Evolutionary conservation across 2,329 filamentous ascomycete genomes (phyloP), one percentile per base, ranked within the genome.

Genomic region (Rhynchosporium agropyri): DNA sequence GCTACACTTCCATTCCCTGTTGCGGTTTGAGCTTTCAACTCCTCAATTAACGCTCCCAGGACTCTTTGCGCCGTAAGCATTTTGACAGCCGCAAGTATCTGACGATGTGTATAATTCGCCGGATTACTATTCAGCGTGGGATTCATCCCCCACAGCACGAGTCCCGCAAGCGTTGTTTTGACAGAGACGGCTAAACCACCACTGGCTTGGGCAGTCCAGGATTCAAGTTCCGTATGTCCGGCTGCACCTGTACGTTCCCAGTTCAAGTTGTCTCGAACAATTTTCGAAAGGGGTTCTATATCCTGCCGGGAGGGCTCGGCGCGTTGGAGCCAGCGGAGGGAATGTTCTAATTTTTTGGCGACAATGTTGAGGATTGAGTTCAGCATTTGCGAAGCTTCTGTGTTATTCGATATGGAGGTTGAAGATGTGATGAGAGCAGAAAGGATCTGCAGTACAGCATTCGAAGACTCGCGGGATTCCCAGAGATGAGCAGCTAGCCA

Each of bases 401-500:
- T 68, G 29, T 71, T 73, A 40, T 83, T 84, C 0, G 89, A 90
- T 51, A 89, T 88, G 6, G 88, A 87, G 36, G 83, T 84, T 0
- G 89, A 89, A 15, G 66, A 70, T 9, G 84, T 80, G n/a, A 93
- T 79, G 15, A 94, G 83, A 55, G 91, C 82, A 63, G 90, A 86
- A 8, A 95, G 78, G 29, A 93, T 86, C 67, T 88, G 86, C 64
- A 94, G 81, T 20, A 91, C 80, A 3, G 89, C 83, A 69, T 86
- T 86, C 63, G 89, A 84, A 69, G 91, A 86, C 15, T 82, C 81
- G 13, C 84, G 83, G 63, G 88, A 84, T 58, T 87, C 81, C 80
- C 88, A 89, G 3, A 92, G 84, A 68, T 90, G 86, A 60, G 87
- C 84, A 0, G 86, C 82, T 64, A 95, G 81, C 79, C 89, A 94